These are phyloP conservation scores for Metschnikowia similis DNA, from an alignment of 805 yeast species.

Conservation along the genomic window DNA sequence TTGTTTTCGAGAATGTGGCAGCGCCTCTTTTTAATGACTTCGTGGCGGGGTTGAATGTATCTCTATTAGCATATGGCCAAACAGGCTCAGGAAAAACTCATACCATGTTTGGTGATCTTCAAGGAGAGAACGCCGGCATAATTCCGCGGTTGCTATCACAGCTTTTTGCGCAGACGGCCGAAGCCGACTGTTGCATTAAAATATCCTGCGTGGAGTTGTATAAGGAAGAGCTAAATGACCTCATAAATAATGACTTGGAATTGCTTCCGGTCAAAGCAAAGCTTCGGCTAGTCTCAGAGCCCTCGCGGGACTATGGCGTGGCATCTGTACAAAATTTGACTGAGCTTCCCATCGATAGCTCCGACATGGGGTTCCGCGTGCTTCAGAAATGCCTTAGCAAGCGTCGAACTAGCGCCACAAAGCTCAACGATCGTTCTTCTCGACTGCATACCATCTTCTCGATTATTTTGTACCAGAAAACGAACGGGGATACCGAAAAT, in stretches of 20 bases:
- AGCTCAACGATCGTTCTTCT: slow-evolving; percentile 68
- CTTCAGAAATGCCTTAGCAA: slow-evolving; percentile 54
- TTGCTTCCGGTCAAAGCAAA: slow-evolving; percentile 22
- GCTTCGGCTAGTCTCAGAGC: slow-evolving; percentile 14
- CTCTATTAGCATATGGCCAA: slow-evolving; percentile 76
- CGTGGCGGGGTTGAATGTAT: slow-evolving; percentile 57
- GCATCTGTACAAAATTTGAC: slow-evolving; percentile 62
- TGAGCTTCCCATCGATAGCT: slow-evolving; percentile 53
- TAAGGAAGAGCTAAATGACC: slow-evolving; percentile 79
- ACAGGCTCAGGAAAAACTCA: slow-evolving; percentile 89
- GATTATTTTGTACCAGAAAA: slow-evolving; percentile 47
- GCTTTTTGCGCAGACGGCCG: slow-evolving; percentile 41
- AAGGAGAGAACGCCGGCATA: slow-evolving; percentile 49
- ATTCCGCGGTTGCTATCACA: slow-evolving; percentile 45
- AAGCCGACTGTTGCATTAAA: slow-evolving; percentile 58
- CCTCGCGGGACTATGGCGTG: slow-evolving; percentile 2
- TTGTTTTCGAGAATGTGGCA: slow-evolving; percentile 65
- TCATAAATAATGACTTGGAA: slow-evolving; percentile 47
- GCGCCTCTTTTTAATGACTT: slow-evolving; percentile 70
- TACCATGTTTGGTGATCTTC: slow-evolving; percentile 55
- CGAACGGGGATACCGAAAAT: slow-evolving; percentile 23
- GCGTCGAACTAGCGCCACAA: slow-evolving; percentile 68
- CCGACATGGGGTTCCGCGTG: slow-evolving; percentile 52
- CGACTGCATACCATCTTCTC: slow-evolving; percentile 78
- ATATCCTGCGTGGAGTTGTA: slow-evolving; percentile 82